Conservation (phyloP, 1,284 basidiomycete species). For the Psilocybe mexicana region DNA sequence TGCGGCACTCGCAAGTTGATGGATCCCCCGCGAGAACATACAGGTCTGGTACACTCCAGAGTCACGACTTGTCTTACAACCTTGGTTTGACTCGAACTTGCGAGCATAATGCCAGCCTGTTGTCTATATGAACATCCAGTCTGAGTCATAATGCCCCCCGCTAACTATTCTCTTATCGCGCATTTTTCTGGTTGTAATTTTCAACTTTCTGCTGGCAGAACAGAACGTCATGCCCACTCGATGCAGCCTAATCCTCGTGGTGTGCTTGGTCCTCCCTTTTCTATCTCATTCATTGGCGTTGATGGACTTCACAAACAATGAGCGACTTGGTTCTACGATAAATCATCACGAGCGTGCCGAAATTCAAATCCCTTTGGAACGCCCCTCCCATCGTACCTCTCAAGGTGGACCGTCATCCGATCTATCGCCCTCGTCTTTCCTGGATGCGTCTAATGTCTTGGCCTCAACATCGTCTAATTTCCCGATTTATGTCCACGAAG, state of each 20-base stretch:
- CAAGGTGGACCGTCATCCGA: neutral
- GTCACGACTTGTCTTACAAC: too few species aligned
- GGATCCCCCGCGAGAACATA: too few species aligned
- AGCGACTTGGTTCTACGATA: neutral
- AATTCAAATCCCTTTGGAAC: slow-evolving; percentile 1
- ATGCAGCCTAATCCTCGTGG: neutral
- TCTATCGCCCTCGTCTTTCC: neutral
- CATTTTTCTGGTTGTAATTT: neutral
- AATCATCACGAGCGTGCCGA: neutral
- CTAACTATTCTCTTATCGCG: neutral
- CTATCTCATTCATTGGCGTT: neutral
- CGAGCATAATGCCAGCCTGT: too few species aligned
- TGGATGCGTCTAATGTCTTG: neutral
- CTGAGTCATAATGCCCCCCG: neutral
- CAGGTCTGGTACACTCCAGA: too few species aligned
- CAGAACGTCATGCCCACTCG: neutral
- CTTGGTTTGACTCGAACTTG: too few species aligned
- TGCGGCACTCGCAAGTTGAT: neutral
- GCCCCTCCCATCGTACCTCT: neutral
- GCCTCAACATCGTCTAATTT: neutral
- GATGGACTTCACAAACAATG: neutral
- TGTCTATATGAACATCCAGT: neutral
- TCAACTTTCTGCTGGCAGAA: slow-evolving; percentile 2
- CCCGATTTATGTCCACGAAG: neutral
- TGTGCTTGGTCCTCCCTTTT: neutral